Evolutionary conservation across 164 flowering plant genomes (phyloP).

Genomic region (Vitis vinifera): ASM3070453v1 NC_081814.1:15559001-15559500

Average conservation of each 20-base stretch:
- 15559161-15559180: slow-evolving; percentile 85
- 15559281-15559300: background rate
- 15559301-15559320: background rate
- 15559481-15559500: too few species aligned
- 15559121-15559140: slow-evolving; percentile 67
- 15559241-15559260: background rate
- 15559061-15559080: too few species aligned
- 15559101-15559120: background rate
- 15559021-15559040: background rate
- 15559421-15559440: too few species aligned
- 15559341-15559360: too few species aligned
- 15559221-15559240: background rate
- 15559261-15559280: background rate
- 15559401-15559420: too few species aligned
- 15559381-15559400: too few species aligned
- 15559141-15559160: slow-evolving; percentile 78
- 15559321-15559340: background rate
- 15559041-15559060: too few species aligned
- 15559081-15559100: background rate
- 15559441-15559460: too few species aligned
- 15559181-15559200: slow-evolving; percentile 86
- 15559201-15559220: slow-evolving; percentile 67
- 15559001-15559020: too few species aligned
- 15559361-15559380: too few species aligned
- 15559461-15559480: too few species aligned